These are phyloP conservation scores for Boletus coccyginus DNA, from an alignment of 768 basidiomycete species.

Conservation along the genomic window DNA sequence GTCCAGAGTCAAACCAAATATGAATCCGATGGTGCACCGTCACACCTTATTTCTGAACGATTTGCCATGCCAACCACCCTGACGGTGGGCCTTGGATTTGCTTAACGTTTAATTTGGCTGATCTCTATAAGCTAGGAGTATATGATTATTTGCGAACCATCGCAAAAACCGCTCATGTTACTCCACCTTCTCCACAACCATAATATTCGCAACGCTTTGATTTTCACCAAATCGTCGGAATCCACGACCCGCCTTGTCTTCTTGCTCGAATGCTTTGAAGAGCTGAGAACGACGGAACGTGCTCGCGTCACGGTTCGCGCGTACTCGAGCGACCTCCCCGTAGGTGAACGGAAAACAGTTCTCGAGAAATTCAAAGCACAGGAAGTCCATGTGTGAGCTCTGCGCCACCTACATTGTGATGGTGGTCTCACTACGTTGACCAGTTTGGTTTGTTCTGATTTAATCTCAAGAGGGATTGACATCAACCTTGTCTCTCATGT, in stretches of 20 bases:
- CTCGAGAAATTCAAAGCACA: slow-evolving; percentile 79
- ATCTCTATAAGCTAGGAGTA: slow-evolving; percentile 59
- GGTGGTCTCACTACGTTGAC: slow-evolving; percentile 2
- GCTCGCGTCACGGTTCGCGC: slow-evolving; percentile 50
- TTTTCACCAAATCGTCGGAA: slow-evolving; percentile 98
- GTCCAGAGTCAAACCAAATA: slow-evolving; percentile 54
- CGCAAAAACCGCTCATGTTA: slow-evolving; percentile 84
- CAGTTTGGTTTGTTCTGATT: slow-evolving; percentile 94
- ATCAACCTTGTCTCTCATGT: slow-evolving; percentile 91
- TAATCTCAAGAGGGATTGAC: slow-evolving; percentile 95
- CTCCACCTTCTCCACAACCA: slow-evolving; percentile 76
- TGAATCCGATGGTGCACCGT: slow-evolving; percentile 35
- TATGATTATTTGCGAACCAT: slow-evolving; percentile 76
- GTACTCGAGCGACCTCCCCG: slow-evolving; percentile 84
- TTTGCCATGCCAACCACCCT: slow-evolving; percentile 82
- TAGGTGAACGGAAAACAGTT: slow-evolving; percentile 69
- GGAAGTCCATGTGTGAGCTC: slow-evolving; percentile 76
- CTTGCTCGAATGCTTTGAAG: slow-evolving; percentile 80
- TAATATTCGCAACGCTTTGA: slow-evolving; percentile 66
- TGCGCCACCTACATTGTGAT: not conserved
- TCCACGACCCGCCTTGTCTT: slow-evolving; percentile 80
- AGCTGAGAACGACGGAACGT: slow-evolving; percentile 31
- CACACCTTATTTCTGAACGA: slow-evolving; percentile 65
- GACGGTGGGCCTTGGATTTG: slow-evolving; percentile 43
- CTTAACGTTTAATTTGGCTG: not conserved